Evolutionary conservation across 2,329 filamentous ascomycete species (phyloP), one percentile per base, ranked within the genome.

Genomic region (Aphanoascus verrucosus): DNA sequence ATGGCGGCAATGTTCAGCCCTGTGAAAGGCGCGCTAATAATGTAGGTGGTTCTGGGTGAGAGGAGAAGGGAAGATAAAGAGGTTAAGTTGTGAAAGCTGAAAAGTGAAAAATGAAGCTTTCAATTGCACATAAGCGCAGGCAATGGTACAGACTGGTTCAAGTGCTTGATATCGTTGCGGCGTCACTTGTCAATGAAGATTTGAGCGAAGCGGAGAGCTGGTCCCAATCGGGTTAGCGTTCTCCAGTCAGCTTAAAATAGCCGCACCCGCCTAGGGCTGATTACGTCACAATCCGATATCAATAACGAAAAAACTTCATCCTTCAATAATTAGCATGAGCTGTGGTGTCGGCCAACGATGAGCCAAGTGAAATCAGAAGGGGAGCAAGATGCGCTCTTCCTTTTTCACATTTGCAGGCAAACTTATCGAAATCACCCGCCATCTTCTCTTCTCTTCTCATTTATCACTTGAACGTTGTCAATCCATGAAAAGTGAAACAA

Each of bases 1-100:
- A 61, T 61, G 44, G 49, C 23, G 35, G 49, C 28, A 43, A 43
- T 51, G 14, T 15, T 34, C 17, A 12, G 28, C 20, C 7, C 6
- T 20, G 4, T n/a, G 2, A 20, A 19, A 28, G 14, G 19, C n/a
- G 15, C n/a, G 45, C 12, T 14, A 17, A 3, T 9, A 37, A 17
- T 6, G 4, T 12, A 28, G 3, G 23, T 28, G 7, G 23, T 28
- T 28, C 23, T 28, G 23, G 23, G 23, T 8, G 12, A 31, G 15
- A 14, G 8, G 15, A 31, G 19, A 35, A 11, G 20, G 32, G 14
- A 48, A 23, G 46, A 31, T 5, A 40, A 17, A 31, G 2, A 1
- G 46, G 12, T 15, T 15, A 41, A 5, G 14, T n/a, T 41, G 38
- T n/a, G 4, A 3, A n/a, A 11, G 3, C 9, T 12, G 3, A 37